Percentiles rank a stretch among this genome's conserved stretches.
phyloP scores from a whole-genome alignment of 768 basidiomycete species.

The Mycena leptocephala region DNA sequence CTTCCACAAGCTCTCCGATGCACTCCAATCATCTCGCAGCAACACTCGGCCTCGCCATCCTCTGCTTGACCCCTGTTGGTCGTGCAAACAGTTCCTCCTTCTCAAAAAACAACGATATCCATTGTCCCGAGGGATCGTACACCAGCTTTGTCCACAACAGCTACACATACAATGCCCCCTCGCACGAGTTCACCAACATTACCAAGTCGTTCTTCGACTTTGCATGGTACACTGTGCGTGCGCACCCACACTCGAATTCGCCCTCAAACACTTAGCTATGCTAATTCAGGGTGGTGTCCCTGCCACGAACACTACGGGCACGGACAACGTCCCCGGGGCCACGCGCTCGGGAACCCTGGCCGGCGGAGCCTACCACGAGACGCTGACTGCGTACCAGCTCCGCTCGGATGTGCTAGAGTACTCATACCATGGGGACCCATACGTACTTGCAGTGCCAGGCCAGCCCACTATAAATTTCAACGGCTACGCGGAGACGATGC shows the following conservation, averaged over 20 bases:
- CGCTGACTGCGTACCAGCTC: neutral
- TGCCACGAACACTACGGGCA: slow-evolving; percentile 22
- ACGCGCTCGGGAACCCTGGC: slow-evolving; percentile 13
- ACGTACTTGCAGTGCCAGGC: neutral
- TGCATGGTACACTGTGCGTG: slow-evolving; percentile 29
- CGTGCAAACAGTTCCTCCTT: neutral
- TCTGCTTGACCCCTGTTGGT: neutral
- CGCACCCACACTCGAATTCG: neutral
- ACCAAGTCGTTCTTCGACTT: slow-evolving; percentile 26
- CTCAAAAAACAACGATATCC: neutral
- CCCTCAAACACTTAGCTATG: neutral
- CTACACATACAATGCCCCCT: slow-evolving; percentile 20
- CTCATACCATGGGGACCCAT: neutral
- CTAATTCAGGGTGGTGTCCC: neutral
- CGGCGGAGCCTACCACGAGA: slow-evolving; percentile 7
- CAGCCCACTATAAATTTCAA: neutral
- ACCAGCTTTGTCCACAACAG: slow-evolving; percentile 26
- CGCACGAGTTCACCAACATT: slow-evolving; percentile 15
- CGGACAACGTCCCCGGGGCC: slow-evolving; percentile 30
- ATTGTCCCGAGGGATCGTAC: neutral
- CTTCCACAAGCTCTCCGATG: neutral
- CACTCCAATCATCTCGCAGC: neutral
- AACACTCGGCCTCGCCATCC: neutral
- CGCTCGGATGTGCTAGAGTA: neutral
- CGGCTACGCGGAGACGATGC: slow-evolving; percentile 25